phyloP scores from a whole-genome alignment of 1,139 yeast genomes.

The Yamadazyma dendronema region DNA sequence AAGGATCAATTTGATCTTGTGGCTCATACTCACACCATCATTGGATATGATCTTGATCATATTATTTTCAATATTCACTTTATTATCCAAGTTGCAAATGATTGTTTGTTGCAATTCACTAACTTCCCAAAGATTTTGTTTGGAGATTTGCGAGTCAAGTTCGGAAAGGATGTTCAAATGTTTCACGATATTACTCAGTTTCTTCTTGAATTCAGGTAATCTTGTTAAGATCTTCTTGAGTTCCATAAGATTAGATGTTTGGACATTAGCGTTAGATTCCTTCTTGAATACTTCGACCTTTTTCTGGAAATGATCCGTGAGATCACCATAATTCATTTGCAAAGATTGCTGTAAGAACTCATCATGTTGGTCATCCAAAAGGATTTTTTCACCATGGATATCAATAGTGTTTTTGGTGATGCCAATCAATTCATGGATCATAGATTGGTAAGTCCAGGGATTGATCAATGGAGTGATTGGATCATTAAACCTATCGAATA shows the following conservation, averaged over 20 bases:
- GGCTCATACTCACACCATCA: conserved; percentile 23
- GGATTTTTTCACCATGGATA: conserved; percentile 35
- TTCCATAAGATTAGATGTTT: conserved; percentile 72
- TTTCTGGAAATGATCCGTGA: conserved; percentile 83
- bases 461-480: conserved; percentile 88
- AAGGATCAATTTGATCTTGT: conserved; percentile 54
- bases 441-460: conserved; percentile 98
- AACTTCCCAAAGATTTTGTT: conserved; percentile 70
- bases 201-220: conserved; percentile 87
- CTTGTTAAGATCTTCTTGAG: conserved; percentile 88
- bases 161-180: conserved; percentile 90
- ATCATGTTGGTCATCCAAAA: conserved; percentile 54
- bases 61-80: conserved; percentile 25
- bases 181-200: conserved; percentile 87
- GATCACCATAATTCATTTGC: conserved; percentile 90
- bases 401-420: conserved; percentile 79
- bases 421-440: conserved; percentile 91
- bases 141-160: conserved; percentile 65
- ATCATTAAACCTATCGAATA: conserved; percentile 82
- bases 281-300: conserved; percentile 81
- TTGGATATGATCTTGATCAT: conserved; percentile 29
- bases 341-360: conserved; percentile 73
- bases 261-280: conserved; percentile 68
- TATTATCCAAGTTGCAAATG: conserved; percentile 56
- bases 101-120: conserved; percentile 89